A percentile compares a stretch with the other conserved stretches of the same genome.
Evolutionary conservation across 192 early-diverging fungal species (phyloP).

Genomic region (Radiomyces spectabilis): DNA sequence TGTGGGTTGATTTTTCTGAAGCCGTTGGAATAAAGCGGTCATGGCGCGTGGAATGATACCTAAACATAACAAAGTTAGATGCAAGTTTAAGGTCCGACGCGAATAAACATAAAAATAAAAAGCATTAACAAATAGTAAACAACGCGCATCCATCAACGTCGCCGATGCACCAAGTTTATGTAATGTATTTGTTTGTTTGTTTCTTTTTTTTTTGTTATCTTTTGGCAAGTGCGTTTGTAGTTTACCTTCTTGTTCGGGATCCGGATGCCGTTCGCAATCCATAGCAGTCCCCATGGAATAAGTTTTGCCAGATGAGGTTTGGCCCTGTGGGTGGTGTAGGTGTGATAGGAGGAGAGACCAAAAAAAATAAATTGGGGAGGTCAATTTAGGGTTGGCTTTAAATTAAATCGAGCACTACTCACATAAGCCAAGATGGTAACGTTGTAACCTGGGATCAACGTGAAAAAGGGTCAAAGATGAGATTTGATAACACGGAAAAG

Average conservation of each 20-base stretch:
- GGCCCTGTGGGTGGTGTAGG: slow-evolving; percentile 49
- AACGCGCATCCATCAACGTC: no score
- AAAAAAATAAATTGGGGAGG: background rate
- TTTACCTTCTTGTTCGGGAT: slow-evolving; percentile 27
- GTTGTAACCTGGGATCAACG: slow-evolving; percentile 73
- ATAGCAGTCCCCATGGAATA: slow-evolving; percentile 86
- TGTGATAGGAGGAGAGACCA: no score
- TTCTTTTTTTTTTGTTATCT: no score
- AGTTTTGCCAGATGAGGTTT: slow-evolving; percentile 94
- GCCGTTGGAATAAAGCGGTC: slow-evolving; percentile 44
- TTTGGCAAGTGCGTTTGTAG: background rate
- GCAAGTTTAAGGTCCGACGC: no score
- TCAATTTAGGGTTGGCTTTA: no score
- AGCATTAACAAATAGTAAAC: background rate
- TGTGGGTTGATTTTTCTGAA: slow-evolving; percentile 5
- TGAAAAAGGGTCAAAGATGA: background rate
- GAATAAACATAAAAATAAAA: background rate
- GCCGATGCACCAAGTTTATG: no score
- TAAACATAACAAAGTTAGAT: background rate
- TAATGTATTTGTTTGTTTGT: background rate
- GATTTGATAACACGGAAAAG: background rate
- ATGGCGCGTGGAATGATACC: slow-evolving; percentile 70
- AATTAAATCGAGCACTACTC: no score
- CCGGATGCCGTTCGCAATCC: slow-evolving; percentile 5
- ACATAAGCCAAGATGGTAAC: slow-evolving; percentile 88